Evolutionary conservation across 495 filamentous ascomycete genomes (phyloP), one percentile per base, ranked within the genome.

Genomic region (Neurospora terricola): DNA sequence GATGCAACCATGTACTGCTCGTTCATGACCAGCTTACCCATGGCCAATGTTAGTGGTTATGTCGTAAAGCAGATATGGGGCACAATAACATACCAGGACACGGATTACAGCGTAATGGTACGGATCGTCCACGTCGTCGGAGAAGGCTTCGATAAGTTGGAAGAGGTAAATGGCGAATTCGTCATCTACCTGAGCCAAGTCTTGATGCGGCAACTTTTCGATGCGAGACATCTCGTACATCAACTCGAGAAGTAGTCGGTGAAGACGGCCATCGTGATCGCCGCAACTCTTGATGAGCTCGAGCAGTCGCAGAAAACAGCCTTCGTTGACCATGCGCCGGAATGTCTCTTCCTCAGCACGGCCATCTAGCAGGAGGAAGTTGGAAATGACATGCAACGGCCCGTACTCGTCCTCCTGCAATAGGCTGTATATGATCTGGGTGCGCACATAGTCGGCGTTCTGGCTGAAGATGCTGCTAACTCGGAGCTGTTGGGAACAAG

Each of bases 211-310:
- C 23, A 99, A 79, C 69, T 90, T 86, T 82, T 98, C 95, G 80
- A 98, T 93, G 69, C 96, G 88, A 54, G 93, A 96, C 93, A 98
- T 97, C 85, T 98, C 96, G 81, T 97, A 99, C 75, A 98, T 85
- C 73, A 99, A 83, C 82, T 98, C 92, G 81, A 99, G 86, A 37
- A 97, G 84, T 39, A 94, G 83, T 38, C 91, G 87, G 84, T 97
- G 94, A 72, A 98, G 84, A 68, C 90, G 87, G 18, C 86, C 83
- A 78, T 94, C 91, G 48, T 88, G 84, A 14, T 86, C 84, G 71
- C 85, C 87, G 69, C 87, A 85, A 18, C 82, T 83, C 77, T 90
- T 88, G 73, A 98, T 91, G 38, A 98, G 84, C 75, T 97, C 93
- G 38, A 98, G 80, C 69, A 99, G 82, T 34, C 94, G 88, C 69